These are phyloP conservation scores for Hypomyces perniciosus DNA, from an alignment of 2,329 filamentous ascomycete genomes.

Conservation along the genomic window DNA sequence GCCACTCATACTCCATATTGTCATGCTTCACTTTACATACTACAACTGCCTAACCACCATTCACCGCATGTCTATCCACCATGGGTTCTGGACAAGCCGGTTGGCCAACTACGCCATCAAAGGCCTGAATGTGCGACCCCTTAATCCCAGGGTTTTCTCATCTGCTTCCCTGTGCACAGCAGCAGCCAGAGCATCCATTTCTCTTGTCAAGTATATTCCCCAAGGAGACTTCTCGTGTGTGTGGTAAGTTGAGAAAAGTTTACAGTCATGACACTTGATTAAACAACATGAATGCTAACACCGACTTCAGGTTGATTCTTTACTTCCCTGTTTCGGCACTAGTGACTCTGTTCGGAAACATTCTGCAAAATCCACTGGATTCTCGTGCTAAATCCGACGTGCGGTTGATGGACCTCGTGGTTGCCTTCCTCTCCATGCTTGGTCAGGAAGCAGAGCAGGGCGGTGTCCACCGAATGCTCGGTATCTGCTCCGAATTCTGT, in stretches of 20 bases:
- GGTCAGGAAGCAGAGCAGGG: slow-evolving; percentile 86
- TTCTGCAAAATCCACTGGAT: slow-evolving; percentile 90
- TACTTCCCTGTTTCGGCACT: slow-evolving; percentile 96
- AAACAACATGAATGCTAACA: slow-evolving; percentile 20
- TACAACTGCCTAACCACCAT: slow-evolving; percentile 98
- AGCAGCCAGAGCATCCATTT: slow-evolving; percentile 86
- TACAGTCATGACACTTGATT: too few relatives aligned
- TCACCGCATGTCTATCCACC: slow-evolving; percentile 96
- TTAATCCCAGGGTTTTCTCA: slow-evolving; percentile 92
- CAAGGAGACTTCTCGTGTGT: slow-evolving; percentile 93
- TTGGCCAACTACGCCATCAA: slow-evolving; percentile 93
- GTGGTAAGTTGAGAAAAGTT: slow-evolving; percentile 57
- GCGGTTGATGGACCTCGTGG: slow-evolving; percentile 85
- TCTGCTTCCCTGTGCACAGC: slow-evolving; percentile 90
- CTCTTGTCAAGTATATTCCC: slow-evolving; percentile 90
- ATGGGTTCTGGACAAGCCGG: slow-evolving; percentile 95
- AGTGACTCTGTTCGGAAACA: slow-evolving; percentile 93
- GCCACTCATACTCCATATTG: slow-evolving; percentile 87
- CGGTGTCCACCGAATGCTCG: slow-evolving; percentile 88
- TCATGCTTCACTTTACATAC: slow-evolving; percentile 92
- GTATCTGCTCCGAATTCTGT: slow-evolving; percentile 93
- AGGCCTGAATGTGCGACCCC: slow-evolving; percentile 79
- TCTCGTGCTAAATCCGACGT: slow-evolving; percentile 82
- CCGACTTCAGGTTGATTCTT: slow-evolving; percentile 63
- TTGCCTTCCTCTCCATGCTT: slow-evolving; percentile 83